Percentiles rank a stretch among this genome's conserved stretches.
phyloP scores from a whole-genome alignment of 768 basidiomycete genomes.

The Nidularia pulvinata region DNA sequence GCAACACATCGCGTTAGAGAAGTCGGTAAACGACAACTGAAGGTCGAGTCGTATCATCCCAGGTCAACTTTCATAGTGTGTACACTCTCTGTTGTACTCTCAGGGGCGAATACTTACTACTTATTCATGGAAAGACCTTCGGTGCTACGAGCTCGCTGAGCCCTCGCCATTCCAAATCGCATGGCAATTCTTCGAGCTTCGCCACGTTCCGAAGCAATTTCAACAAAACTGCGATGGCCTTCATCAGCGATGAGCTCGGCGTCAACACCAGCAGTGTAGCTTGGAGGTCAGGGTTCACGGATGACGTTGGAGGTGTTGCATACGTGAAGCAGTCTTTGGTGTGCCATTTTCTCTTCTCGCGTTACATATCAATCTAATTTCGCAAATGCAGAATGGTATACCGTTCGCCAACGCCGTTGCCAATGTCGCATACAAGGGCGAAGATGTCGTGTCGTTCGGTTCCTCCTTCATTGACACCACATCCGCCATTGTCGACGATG shows the following conservation, averaged over 20 bases:
- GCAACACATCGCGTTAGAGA: slow-evolving; percentile 23
- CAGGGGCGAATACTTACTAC: not conserved
- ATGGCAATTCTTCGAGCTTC: not conserved
- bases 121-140: slow-evolving; percentile 7
- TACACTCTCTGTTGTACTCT: not conserved
- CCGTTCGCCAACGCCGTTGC: slow-evolving; percentile 35
- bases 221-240: slow-evolving; percentile 10
- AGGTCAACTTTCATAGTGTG: slow-evolving; percentile 16
- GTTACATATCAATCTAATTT: not conserved
- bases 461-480: slow-evolving; percentile 26
- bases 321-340: slow-evolving; percentile 21
- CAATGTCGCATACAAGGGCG: slow-evolving; percentile 27
- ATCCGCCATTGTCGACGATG: slow-evolving; percentile 26
- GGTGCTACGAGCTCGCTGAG: not conserved
- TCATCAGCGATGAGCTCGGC: slow-evolving; percentile 8
- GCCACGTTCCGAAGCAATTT: not conserved
- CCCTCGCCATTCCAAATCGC: not conserved
- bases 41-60: slow-evolving; percentile 15
- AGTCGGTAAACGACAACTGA: slow-evolving; percentile 18
- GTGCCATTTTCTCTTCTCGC: not conserved
- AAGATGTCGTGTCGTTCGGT: slow-evolving; percentile 28
- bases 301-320: slow-evolving; percentile 12
- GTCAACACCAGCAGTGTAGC: slow-evolving; percentile 6
- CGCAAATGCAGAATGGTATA: slow-evolving; percentile 19
- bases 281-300: slow-evolving; percentile 13